Evolutionary conservation across 306 rosid species (phyloP), one percentile per base, ranked within the genome.

Genomic region (Ziziphus jujuba): DNA sequence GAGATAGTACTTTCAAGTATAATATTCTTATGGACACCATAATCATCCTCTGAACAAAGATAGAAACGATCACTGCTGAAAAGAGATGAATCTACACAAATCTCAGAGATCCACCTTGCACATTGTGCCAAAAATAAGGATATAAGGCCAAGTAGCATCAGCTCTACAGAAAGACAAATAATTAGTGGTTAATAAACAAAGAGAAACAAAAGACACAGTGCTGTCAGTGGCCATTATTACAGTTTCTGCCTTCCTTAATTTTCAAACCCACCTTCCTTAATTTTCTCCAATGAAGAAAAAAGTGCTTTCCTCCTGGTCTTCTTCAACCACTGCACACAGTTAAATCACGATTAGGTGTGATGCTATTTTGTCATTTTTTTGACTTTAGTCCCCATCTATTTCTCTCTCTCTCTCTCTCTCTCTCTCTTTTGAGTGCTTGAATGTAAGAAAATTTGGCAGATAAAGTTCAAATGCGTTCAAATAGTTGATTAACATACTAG

Each of bases 121-220:
- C 89, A 84, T 81, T 86, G 97, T 64, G 98, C 84, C 95, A 93
- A 78, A 81, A 90, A 70, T 81, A 93, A 82, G 59, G 98, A 93
- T 85, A 93, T 81, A 10, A 88, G 96, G 51, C 97, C 97, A 75
- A 86, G 98, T 77, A 90, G 95, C 98, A 93, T 93, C 81, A 93
- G 63, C 84, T 93, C 98, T 93, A 77, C 84, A 85, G 23, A 48
- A 80, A 75, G 54, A 52, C 48, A 31, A 61, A 25, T 5, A 33
- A 5, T 15, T 15, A 7, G 45, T 19, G 34, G 13, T 54, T 7
- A 15, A 44, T 12, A 6, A 38, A 35, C 43, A 6, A 25, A 31
- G 28, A 5, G 25, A 16, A 16, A 36, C 23, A 35, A 67, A 51
- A 53, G 9, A 56, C 44, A 47, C 28, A 44, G 24, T 14, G 22